phyloP scores from a whole-genome alignment of 192 early-diverging fungal species.

The Coemansia sp. region DNA sequence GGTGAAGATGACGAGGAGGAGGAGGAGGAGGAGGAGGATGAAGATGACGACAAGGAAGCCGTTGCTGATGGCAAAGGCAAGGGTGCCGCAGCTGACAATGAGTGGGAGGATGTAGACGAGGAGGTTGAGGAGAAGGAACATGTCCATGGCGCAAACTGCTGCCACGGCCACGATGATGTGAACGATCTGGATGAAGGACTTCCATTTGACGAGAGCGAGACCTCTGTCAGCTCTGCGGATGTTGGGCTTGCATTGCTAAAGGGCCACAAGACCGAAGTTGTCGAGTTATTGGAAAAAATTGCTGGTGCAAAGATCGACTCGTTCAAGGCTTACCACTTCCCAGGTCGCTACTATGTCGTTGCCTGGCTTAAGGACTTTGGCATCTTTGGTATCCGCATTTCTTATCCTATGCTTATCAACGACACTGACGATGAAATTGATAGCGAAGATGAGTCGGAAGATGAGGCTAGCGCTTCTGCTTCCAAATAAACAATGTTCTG shows the following conservation, averaged over 20 bases:
- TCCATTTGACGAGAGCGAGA: constrained; percentile 47
- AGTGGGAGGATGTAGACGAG: constrained; percentile 20
- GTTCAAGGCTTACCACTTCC: constrained; percentile 55
- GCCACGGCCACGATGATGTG: constrained; percentile 28
- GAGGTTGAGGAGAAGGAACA: constrained; percentile 42
- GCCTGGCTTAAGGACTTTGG: constrained; percentile 53
- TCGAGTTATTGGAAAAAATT: constrained; percentile 37
- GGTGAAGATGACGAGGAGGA: constrained; percentile 40
- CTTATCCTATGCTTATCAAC: constrained; percentile 47
- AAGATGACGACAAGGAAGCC: constrained; percentile 16
- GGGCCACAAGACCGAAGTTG: constrained; percentile 35
- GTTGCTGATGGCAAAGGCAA: constrained; percentile 9
- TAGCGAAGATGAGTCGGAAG: constrained; percentile 25
- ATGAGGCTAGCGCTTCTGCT: constrained; percentile 8
- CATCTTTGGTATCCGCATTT: constrained; percentile 53
- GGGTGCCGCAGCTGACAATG: constrained; percentile 16
- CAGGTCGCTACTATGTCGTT: constrained; percentile 53
- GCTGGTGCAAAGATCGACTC: constrained; percentile 41
- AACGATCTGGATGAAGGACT: constrained; percentile 34
- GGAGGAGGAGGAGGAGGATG: constrained; percentile 28
- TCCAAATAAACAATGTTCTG: constrained; percentile 4
- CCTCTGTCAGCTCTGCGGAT: constrained; percentile 20
- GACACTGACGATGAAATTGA: constrained; percentile 35
- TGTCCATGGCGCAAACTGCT: constrained; percentile 48
- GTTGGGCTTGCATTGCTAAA: constrained; percentile 45